Evolutionary conservation across 192 early-diverging fungal species (phyloP).

Genomic region (Dissophora ornata): DNA sequence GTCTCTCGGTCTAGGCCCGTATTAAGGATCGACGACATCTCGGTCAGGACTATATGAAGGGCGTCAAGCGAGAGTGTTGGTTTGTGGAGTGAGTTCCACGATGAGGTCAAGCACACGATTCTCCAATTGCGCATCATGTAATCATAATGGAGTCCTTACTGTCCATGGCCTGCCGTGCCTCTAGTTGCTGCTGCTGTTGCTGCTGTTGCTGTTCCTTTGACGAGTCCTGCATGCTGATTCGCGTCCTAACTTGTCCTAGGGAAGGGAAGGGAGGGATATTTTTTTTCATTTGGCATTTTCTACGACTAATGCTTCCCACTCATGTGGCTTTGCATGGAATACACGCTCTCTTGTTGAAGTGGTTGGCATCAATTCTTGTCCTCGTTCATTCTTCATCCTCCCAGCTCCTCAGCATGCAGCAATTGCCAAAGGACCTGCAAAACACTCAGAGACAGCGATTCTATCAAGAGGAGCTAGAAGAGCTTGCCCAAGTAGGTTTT

Average conservation of each 20-base stretch:
- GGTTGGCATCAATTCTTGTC: neutral
- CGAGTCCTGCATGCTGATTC: constrained; percentile 29
- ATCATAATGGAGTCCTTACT: constrained; percentile 27
- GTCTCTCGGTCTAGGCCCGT: constrained; percentile 80
- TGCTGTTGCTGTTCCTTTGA: constrained; percentile 32
- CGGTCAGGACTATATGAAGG: constrained; percentile 66
- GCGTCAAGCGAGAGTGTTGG: neutral
- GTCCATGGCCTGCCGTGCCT: constrained; percentile 57
- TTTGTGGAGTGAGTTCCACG: too few relatives aligned
- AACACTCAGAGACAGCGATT: constrained; percentile 28
- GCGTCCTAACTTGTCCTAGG: too few relatives aligned
- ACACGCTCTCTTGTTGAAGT: neutral
- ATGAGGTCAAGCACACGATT: too few relatives aligned
- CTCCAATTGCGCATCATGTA: neutral
- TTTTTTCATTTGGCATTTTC: too few relatives aligned
- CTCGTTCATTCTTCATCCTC: neutral
- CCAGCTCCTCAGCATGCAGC: constrained; percentile 12
- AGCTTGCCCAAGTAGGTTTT: constrained; percentile 42
- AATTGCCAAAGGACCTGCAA: constrained; percentile 25
- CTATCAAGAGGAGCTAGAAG: constrained; percentile 41
- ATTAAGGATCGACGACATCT: constrained; percentile 79
- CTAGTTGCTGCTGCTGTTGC: constrained; percentile 42
- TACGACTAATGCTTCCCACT: too few relatives aligned
- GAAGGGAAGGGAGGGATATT: too few relatives aligned
- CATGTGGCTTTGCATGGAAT: too few relatives aligned